Conservation (phyloP, 441 rosid species). For the Erodium trifolium region DNA sequence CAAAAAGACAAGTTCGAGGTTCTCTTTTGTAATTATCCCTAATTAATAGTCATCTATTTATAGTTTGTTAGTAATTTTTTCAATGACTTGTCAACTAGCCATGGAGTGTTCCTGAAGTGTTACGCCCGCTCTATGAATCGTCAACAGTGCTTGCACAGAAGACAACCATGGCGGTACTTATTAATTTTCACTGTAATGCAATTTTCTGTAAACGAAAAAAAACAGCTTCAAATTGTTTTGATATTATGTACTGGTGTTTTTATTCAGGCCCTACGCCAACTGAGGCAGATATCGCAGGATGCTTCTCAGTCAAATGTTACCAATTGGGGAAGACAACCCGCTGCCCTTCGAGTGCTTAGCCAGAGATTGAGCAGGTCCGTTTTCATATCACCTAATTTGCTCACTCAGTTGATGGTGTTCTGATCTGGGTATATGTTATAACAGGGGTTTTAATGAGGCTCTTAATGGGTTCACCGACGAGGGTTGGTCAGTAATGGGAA, state of each 20-base stretch:
- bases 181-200: no score
- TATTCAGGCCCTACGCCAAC: constrained; percentile 66
- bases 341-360: constrained; percentile 84
- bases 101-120: constrained; percentile 97
- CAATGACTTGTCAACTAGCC: constrained; percentile 37
- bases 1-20: no score
- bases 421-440: constrained; percentile 12
- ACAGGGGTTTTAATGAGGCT: constrained; percentile 89
- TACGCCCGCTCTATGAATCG: constrained; percentile 92
- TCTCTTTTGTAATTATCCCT: no score
- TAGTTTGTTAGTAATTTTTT: no score
- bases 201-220: no score
- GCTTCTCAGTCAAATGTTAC: constrained; percentile 85
- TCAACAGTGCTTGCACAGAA: constrained; percentile 81
- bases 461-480: constrained; percentile 86
- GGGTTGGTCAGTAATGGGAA: constrained; percentile 76
- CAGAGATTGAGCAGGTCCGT: constrained; percentile 84
- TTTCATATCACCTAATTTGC: no score
- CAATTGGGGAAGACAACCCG: constrained; percentile 88
- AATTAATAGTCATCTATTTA: no score
- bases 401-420: not conserved
- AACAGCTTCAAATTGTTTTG: no score
- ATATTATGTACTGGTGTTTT: not conserved
- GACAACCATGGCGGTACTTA: constrained; percentile 64
- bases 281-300: constrained; percentile 90